A percentile compares a stretch with the other conserved stretches of the same genome.
Conservation (phyloP, 768 basidiomycete species). For the Dictyophora rubrovolvata region DNA sequence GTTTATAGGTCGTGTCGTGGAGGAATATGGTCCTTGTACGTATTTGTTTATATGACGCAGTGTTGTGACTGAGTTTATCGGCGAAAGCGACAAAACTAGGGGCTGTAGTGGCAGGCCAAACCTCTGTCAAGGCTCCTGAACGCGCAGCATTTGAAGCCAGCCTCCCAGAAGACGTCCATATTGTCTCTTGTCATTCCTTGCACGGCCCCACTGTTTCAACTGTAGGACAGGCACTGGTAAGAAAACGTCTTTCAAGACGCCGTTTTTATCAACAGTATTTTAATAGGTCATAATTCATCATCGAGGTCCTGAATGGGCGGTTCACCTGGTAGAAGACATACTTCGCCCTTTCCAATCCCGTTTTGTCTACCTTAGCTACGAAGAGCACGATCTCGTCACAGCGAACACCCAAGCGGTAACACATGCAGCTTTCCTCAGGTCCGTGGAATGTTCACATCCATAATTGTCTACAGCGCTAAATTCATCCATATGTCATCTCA, state of each 20-base stretch:
- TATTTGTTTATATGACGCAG: constrained; percentile 10
- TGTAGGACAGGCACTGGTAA: constrained; percentile 80
- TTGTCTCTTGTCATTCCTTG: constrained; percentile 88
- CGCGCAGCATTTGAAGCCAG: constrained; percentile 78
- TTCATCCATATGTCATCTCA: no score
- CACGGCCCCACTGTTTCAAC: constrained; percentile 89
- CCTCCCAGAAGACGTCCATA: constrained; percentile 77
- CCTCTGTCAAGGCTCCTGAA: constrained; percentile 94
- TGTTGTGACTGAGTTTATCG: neutral
- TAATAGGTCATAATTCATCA: constrained; percentile 80
- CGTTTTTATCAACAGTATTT: neutral
- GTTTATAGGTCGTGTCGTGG: constrained; percentile 72
- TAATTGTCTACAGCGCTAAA: neutral
- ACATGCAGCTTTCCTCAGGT: constrained; percentile 96
- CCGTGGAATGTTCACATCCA: constrained; percentile 11
- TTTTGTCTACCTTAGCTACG: constrained; percentile 89
- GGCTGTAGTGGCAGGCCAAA: constrained; percentile 91
- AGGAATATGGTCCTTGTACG: constrained; percentile 86
- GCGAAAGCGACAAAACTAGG: constrained; percentile 76
- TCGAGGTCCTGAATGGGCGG: constrained; percentile 62
- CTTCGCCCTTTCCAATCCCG: constrained; percentile 72
- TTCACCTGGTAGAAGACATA: constrained; percentile 71
- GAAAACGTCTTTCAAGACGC: constrained; percentile 14
- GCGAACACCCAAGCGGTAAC: constrained; percentile 98
- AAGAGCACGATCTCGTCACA: constrained; percentile 92